phyloP scores from a whole-genome alignment of 2,329 filamentous ascomycete genomes.

The Xylariales sp. region DNA sequence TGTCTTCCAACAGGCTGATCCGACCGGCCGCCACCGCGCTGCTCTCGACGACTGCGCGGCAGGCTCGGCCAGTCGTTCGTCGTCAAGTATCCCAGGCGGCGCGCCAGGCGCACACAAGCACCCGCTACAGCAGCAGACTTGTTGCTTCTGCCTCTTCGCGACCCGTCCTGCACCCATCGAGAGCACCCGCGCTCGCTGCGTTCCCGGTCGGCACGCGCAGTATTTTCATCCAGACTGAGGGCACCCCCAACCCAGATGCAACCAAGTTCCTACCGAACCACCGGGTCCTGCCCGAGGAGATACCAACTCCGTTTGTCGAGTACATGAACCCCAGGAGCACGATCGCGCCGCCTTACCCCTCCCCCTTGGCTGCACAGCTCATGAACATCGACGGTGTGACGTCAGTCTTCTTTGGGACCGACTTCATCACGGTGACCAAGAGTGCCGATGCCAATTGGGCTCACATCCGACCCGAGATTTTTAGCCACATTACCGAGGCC shows the following conservation, averaged over 20 bases:
- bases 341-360: conserved; percentile 82
- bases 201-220: conserved; percentile 54
- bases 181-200: conserved; percentile 12
- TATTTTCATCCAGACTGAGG: conserved; percentile 97
- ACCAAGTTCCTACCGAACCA: conserved; percentile 95
- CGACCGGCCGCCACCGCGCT: conserved; percentile 21
- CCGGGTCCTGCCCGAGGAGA: conserved; percentile 69
- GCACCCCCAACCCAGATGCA: conserved; percentile 90
- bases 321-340: conserved; percentile 88
- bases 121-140: conserved; percentile 17
- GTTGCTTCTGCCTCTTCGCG: conserved; percentile 17
- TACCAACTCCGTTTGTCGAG: conserved; percentile 79
- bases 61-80: conserved; percentile 11
- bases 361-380: conserved; percentile 82
- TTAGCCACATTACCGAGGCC: conserved; percentile 89
- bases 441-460: conserved; percentile 85
- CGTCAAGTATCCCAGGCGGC: conserved; percentile 21
- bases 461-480: conserved; percentile 92
- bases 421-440: conserved; percentile 98
- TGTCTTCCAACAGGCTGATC: conserved; percentile 15
- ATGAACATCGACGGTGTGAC: conserved; percentile 95
- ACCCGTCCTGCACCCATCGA: conserved; percentile 13
- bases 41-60: conserved; percentile 16
- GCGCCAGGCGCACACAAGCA: conserved; percentile 23
- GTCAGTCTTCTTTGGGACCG: conserved; percentile 86